These are phyloP conservation scores for Fusarium agapanthi DNA, from an alignment of 2,329 filamentous ascomycete species.

Conservation along the genomic window DNA sequence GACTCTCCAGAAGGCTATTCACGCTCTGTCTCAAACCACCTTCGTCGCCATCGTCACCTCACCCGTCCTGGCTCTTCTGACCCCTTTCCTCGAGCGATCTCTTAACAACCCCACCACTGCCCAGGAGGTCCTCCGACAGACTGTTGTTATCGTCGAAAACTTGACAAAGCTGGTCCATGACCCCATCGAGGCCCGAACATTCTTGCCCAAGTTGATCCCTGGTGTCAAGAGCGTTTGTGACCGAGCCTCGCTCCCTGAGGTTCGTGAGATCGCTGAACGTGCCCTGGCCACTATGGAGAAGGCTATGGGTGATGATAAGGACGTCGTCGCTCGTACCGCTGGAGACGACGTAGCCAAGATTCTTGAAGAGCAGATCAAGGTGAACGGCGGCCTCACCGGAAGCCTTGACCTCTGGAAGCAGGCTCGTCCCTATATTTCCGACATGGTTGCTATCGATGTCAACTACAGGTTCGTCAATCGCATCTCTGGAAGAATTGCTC, in stretches of 20 bases:
- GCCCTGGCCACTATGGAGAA: conserved; percentile 89
- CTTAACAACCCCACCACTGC: conserved; percentile 90
- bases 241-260: conserved; percentile 91
- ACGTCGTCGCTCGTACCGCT: conserved; percentile 71
- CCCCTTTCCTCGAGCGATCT: conserved; percentile 91
- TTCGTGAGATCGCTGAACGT: conserved; percentile 86
- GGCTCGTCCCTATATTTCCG: conserved; percentile 77
- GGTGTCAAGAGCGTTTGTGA: conserved; percentile 91
- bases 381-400: conserved; percentile 68
- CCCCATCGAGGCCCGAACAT: conserved; percentile 91
- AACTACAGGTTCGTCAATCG: conserved; percentile 82
- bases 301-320: conserved; percentile 82
- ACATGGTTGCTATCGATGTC: conserved; percentile 87
- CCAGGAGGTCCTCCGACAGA: conserved; percentile 94
- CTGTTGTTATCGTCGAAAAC: conserved; percentile 96
- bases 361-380: conserved; percentile 79
- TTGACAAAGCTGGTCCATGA: conserved; percentile 97
- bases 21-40: conserved; percentile 96
- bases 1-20: conserved; percentile 93
- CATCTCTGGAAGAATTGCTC: conserved; percentile 72
- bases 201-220: conserved; percentile 92
- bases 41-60: conserved; percentile 97
- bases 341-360: conserved; percentile 78
- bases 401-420: conserved; percentile 71
- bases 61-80: conserved; percentile 91